Evolutionary conservation across 305 asterid genomes (phyloP), one percentile per base, ranked within the genome.

Genomic region (Fraxinus nigra): DNA sequence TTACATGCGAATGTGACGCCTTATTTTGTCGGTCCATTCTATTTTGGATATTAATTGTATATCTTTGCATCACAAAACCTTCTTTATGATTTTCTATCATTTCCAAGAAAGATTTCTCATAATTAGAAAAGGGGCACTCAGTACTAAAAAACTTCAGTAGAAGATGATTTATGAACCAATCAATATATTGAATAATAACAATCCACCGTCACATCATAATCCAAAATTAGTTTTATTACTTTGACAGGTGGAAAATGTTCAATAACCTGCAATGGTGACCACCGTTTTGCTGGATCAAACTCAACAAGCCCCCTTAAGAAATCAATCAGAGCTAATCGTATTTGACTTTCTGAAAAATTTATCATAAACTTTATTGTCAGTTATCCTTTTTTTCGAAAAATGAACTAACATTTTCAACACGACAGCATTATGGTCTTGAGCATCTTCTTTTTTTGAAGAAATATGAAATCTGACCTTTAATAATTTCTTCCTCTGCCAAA

Each of bases 221-320:
- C 43, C 75, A 70, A 56, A 69, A 77, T 82, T 51, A 65, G 22
- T 82, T 76, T 18, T 77, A 81, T 34, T 70, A 79, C 83, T 65
- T 6, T 7, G 75, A 85, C 61, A 76, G 79, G 82, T 22, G 79
- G 80, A 82, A 59, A 77, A 72, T 46, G 28, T 77, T 85, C 75
- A 82, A 72, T 83, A 85, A 97, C 99, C 98, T 97, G 99, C 89
- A 90, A 83, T 54, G 99, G 99, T 22, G 99, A 92, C 99, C 99
- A 97, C 85, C 99, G 93, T 84, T 92, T 97, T 78, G 90, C 97
- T n/a, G 99, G 99, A 92, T 97, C 99, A 87, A 97, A 95, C 85
- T 97, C 98, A 79, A 97, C 90, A 70, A 97, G 98, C 76, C 99
- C 99, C 91, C 91, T 93, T 89, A 97, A 88, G 89, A 97, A 97